Evolutionary conservation across 352 stramenopile genomes (phyloP), one percentile per base, ranked within the genome.

Genomic region (Pythium brassicae): DNA sequence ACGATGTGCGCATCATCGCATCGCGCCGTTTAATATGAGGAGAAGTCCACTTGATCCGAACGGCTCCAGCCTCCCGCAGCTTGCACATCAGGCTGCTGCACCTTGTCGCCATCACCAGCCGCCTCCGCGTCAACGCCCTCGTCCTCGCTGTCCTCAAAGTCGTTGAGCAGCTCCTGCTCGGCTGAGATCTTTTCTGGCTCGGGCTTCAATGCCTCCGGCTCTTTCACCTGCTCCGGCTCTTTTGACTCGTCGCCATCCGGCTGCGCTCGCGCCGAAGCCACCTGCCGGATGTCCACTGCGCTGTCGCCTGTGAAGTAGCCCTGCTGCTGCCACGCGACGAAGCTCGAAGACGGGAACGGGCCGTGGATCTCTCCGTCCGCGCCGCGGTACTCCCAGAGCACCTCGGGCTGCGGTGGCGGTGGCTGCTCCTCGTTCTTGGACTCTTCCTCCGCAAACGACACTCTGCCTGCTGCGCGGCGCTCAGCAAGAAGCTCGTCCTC

Each of bases 91-190:
- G 40, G 7, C 9, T 11, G 19, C 62, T 35, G 25, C 63, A 5
- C 61, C 50, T 47, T 71, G 52, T 29, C 62, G 34, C n/a, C 20
- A 7, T 65, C 51, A 15, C 61, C 49, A 53, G 56, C 34, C 52
- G 65, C 48, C 19, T 68, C 14, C 14, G 43, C 43, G 1, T 72
- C 56, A n/a, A n/a, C n/a, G 9, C 78, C 70, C 19, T 92, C 81
- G 3, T 85, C 76, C 9, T 89, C 80, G 40, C 78, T 89, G 61
- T 94, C 79, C 50, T 90, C 81, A 64, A 94, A 94, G 72, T 94
- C 84, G 51, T 94, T 85, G 53, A 91, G 64, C 55, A 94, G 65
- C 29, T 94, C 84, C 53, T 92, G 71, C 50, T 89, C 82, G 9
- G 77, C 82, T 19, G 84, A 90, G 20, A 89, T 51, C 40, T 72